A percentile compares a stretch with the other conserved stretches of the same genome.
phyloP scores from a whole-genome alignment of 805 yeast species.

The Lipomyces mesembrius region DNA sequence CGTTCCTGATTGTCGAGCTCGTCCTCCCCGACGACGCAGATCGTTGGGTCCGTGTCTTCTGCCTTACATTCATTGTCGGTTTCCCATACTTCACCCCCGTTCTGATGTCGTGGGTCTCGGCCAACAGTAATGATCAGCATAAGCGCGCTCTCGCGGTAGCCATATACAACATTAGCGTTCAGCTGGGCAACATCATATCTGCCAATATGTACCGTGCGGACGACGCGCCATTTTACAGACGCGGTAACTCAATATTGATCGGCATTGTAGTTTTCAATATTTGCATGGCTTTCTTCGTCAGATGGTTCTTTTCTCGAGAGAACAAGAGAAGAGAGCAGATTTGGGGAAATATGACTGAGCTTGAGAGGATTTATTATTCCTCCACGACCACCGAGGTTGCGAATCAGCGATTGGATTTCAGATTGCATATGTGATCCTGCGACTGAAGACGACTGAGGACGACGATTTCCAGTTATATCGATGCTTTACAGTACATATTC shows the following conservation, averaged over 20 bases:
- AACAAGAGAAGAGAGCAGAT: conserved; percentile 47
- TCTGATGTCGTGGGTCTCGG: conserved; percentile 62
- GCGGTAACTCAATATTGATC: conserved; percentile 53
- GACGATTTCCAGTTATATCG: neutral
- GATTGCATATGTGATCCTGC: conserved; percentile 40
- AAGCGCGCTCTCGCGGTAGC: conserved; percentile 68
- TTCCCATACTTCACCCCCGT: conserved; percentile 48
- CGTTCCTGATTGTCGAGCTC: conserved; percentile 27
- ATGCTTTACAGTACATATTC: neutral
- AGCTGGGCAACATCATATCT: conserved; percentile 59
- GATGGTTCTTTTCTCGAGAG: conserved; percentile 44
- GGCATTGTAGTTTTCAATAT: conserved; percentile 28
- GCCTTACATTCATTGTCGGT: conserved; percentile 33
- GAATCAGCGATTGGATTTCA: conserved; percentile 60
- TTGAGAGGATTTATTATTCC: conserved; percentile 57
- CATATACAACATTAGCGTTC: conserved; percentile 66
- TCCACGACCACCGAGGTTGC: conserved; percentile 57
- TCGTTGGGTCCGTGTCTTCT: conserved; percentile 28
- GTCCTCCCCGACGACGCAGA: conserved; percentile 30
- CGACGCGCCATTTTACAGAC: conserved; percentile 65
- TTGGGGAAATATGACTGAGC: conserved; percentile 58
- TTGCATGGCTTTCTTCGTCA: conserved; percentile 19
- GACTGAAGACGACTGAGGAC: no score
- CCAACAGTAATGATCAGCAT: conserved; percentile 63
- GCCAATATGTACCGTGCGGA: conserved; percentile 60